phyloP scores from a whole-genome alignment of 2,329 filamentous ascomycete genomes.

The Venturia carpophila region DNA sequence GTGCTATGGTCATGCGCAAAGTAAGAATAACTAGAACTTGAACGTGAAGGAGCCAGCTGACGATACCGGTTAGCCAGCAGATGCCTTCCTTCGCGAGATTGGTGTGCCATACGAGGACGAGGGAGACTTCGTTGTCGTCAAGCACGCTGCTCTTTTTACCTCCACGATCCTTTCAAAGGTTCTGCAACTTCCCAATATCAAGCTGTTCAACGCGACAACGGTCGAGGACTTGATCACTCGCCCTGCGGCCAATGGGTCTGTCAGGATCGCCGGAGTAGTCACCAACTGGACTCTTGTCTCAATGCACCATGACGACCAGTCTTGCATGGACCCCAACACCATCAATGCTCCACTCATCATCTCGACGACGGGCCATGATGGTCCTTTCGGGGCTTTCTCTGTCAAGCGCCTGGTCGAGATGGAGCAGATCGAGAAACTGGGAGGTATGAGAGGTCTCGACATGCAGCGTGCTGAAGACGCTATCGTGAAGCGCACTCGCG shows the following conservation, averaged over 20 bases:
- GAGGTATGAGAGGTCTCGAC: slow-evolving; percentile 87
- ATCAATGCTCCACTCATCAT: slow-evolving; percentile 88
- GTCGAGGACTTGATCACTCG: slow-evolving; percentile 92
- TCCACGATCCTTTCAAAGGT: slow-evolving; percentile 79
- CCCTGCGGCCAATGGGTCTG: slow-evolving; percentile 43
- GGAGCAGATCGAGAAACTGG: slow-evolving; percentile 72
- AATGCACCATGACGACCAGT: slow-evolving; percentile 82
- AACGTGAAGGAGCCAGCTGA: background rate
- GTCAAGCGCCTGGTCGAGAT: slow-evolving; percentile 89
- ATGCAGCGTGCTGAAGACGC: slow-evolving; percentile 90
- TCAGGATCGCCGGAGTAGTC: slow-evolving; percentile 80
- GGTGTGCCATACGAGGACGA: slow-evolving; percentile 80
- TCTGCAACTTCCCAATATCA: slow-evolving; percentile 78
- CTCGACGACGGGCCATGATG: slow-evolving; percentile 86
- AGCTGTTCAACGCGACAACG: slow-evolving; percentile 90
- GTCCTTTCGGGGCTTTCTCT: slow-evolving; percentile 81
- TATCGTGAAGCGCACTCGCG: slow-evolving; percentile 84
- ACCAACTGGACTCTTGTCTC: slow-evolving; percentile 93
- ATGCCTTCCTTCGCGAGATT: slow-evolving; percentile 72
- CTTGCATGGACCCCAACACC: slow-evolving; percentile 95
- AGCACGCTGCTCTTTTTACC: slow-evolving; percentile 63
- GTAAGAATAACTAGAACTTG: background rate
- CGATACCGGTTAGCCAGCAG: slow-evolving; percentile 52
- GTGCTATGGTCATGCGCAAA: slow-evolving; percentile 90
- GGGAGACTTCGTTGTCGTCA: slow-evolving; percentile 66